Evolutionary conservation across 2,329 filamentous ascomycete species (phyloP), one percentile per base, ranked within the genome.

Genomic region (Fusarium luffae): DNA sequence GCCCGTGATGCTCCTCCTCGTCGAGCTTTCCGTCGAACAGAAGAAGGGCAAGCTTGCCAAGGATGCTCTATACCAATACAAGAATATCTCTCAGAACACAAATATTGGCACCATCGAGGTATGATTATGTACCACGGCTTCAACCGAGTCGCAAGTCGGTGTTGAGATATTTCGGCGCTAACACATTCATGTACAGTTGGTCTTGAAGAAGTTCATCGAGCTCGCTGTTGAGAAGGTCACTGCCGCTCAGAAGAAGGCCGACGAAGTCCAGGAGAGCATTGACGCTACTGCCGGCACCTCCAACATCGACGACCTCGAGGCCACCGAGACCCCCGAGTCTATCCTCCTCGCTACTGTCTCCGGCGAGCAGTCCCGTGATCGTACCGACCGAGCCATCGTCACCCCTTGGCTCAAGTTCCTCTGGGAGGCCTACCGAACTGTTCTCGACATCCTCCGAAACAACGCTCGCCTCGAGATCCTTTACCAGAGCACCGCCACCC

Each of bases 361-460:
- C 41, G 96, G 96, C 71, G 96, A 99, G 85, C 95, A 98, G 83
- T 97, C 95, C 66, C 92, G 93, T 79, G 96, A 99, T 83, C 93
- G 96, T 74, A 99, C 96, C 76, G 96, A 99, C 85, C 92, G 96
- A 77, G 96, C 96, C 78, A 97, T 99, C 77, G 96, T 99, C 65
- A 99, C 96, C 28, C 96, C 96, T 64, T 99, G 96, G 96, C 89
- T 99, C 78, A 99, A 99, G 85, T 99, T 99, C 80, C 86, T 99
- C 69, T 99, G 96, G 96, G 96, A 99, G 86, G 97, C 96, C 18
- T 99, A 99, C 85, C 92, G 96, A 68, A 99, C 96, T 40, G 96
- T 99, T 42, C 88, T 99, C 77, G 96, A 99, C 77, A 99, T 99
- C 77, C 90, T 99, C 78, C 94, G 97, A 85, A 99, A 99, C 88